Percentiles rank a stretch among this genome's conserved stretches.
phyloP scores from a whole-genome alignment of 345 rosid genomes.

The Camelina hispida region DNA sequence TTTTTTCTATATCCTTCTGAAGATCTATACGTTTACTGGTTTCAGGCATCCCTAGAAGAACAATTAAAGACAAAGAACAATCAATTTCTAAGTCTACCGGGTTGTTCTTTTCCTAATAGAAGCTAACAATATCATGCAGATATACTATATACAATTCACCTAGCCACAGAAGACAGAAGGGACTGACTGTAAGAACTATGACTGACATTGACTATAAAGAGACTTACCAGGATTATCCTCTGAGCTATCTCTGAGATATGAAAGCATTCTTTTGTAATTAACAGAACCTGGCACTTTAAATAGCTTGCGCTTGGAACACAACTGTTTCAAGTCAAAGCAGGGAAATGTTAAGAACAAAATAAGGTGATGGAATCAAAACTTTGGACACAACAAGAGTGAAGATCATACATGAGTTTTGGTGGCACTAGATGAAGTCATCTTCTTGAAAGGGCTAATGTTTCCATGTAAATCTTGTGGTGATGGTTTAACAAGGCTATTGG shows the following conservation, averaged over 20 bases:
- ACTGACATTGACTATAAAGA: neutral
- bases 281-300: conserved; percentile 18
- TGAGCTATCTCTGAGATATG: conserved; percentile 5
- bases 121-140: neutral
- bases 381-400: neutral
- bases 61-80: neutral
- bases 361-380: neutral
- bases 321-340: neutral
- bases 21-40: conserved; percentile 1
- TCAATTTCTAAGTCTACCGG: neutral
- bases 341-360: neutral
- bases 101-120: neutral
- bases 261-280: conserved; percentile 20
- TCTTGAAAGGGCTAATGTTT: neutral
- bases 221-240: conserved; percentile 6
- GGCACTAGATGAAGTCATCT: neutral
- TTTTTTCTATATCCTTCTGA: neutral
- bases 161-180: conserved; percentile 1
- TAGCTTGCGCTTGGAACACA: neutral
- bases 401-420: neutral
- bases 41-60: neutral
- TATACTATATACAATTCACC: neutral
- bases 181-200: neutral
- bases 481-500: neutral
- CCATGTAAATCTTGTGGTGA: neutral